These are phyloP conservation scores for Cryptococcus maquisensis DNA, from an alignment of 1,284 basidiomycete genomes.

Conservation along the genomic window DNA sequence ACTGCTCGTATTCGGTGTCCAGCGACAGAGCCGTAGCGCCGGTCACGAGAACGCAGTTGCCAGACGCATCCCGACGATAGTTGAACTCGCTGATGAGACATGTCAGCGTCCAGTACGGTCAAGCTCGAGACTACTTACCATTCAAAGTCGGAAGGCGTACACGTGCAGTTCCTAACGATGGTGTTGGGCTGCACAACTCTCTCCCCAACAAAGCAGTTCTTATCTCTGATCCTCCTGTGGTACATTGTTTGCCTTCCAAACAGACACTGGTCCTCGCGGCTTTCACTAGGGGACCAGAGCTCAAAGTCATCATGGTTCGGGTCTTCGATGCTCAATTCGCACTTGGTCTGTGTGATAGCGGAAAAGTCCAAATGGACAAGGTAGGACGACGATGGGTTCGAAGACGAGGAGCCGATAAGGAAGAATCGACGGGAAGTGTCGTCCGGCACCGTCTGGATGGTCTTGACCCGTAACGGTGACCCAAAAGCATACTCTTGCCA, in stretches of 20 bases:
- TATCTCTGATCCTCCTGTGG: constrained; percentile 74
- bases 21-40: constrained; percentile 60
- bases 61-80: constrained; percentile 62
- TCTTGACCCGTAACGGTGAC: constrained; percentile 67
- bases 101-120: background rate
- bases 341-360: constrained; percentile 66
- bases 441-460: constrained; percentile 81
- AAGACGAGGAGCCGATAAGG: constrained; percentile 65
- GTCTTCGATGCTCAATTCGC: constrained; percentile 63
- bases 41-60: constrained; percentile 68
- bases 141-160: constrained; percentile 74
- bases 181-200: constrained; percentile 55
- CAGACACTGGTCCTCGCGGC: constrained; percentile 68
- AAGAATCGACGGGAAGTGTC: constrained; percentile 91
- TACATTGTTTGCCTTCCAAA: constrained; percentile 86
- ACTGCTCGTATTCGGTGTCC: constrained; percentile 57
- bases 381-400: constrained; percentile 55
- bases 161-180: constrained; percentile 68
- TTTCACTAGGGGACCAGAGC: constrained; percentile 86
- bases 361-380: constrained; percentile 88
- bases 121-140: constrained; percentile 58
- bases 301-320: constrained; percentile 86
- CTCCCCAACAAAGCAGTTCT: constrained; percentile 76
- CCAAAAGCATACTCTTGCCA: constrained; percentile 90
- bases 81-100: constrained; percentile 75